Percentiles rank a stretch among this genome's conserved stretches.
These are phyloP conservation scores for Monosporascus sp. DNA, from an alignment of 2,329 filamentous ascomycete species.

Conservation along the genomic window DNA sequence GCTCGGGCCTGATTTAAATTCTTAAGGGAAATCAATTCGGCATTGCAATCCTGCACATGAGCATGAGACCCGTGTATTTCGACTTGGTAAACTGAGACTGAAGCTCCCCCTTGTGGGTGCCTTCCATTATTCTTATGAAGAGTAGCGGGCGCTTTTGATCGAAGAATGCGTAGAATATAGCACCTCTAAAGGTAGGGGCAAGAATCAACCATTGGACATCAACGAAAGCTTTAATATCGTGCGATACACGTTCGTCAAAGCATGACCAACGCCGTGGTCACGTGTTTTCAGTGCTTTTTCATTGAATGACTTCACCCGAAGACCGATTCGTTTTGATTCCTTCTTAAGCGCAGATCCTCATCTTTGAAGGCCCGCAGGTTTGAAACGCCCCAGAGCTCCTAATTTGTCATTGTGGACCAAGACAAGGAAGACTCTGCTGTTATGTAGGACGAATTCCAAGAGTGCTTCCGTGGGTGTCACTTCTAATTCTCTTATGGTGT, in stretches of 20 bases:
- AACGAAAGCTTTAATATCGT: neutral
- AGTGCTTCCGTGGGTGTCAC: neutral
- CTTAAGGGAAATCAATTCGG: conserved; percentile 2
- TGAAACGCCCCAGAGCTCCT: neutral
- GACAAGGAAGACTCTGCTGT: neutral
- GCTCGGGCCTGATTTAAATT: neutral
- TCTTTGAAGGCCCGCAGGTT: neutral
- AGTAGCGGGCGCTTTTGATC: neutral
- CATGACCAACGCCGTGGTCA: neutral
- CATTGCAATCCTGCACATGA: neutral
- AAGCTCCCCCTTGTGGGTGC: neutral
- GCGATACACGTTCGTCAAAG: neutral
- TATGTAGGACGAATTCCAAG: neutral
- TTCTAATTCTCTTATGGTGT: neutral
- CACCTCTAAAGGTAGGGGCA: neutral
- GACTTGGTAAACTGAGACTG: conserved; percentile 3
- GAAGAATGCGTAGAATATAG: neutral
- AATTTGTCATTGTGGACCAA: neutral
- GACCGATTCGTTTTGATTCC: neutral
- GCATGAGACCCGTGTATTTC: conserved; percentile 2
- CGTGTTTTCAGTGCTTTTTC: neutral
- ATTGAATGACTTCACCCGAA: neutral
- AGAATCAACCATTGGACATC: conserved; percentile 3
- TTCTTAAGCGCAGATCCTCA: neutral
- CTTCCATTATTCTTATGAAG: neutral